Conservation (phyloP, 768 basidiomycete genomes). For the Glaciozyma antarctica region DNA sequence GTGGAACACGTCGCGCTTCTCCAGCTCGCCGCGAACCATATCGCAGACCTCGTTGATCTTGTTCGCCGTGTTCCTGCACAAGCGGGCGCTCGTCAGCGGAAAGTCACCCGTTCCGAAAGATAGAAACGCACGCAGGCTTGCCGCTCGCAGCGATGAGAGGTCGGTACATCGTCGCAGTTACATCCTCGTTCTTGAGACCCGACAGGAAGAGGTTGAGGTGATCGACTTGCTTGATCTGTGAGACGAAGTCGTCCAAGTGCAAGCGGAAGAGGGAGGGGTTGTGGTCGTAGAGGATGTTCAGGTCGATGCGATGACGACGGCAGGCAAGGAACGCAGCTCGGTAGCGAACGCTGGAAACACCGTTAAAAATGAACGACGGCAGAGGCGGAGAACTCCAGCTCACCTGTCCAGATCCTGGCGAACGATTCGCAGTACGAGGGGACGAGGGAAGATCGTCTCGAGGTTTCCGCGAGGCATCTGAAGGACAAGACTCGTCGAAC, state of each 20-base stretch:
- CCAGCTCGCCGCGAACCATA: constrained; percentile 60
- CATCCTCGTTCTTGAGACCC: constrained; percentile 53
- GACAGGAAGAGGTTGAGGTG: constrained; percentile 87
- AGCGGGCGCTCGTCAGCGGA: neutral
- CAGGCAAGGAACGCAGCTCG: constrained; percentile 82
- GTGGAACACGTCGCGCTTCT: constrained; percentile 56
- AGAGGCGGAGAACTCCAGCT: constrained; percentile 36
- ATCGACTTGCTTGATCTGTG: constrained; percentile 81
- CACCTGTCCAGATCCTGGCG: constrained; percentile 64
- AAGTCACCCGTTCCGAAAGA: too few species aligned
- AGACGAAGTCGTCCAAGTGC: constrained; percentile 57
- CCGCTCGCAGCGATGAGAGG: neutral
- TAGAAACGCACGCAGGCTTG: constrained; percentile 1
- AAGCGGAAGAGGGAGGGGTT: constrained; percentile 58
- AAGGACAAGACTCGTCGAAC: constrained; percentile 75
- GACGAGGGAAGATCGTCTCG: constrained; percentile 87
- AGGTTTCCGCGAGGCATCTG: constrained; percentile 98
- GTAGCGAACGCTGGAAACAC: constrained; percentile 54
- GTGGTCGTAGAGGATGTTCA: constrained; percentile 78
- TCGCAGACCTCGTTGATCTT: constrained; percentile 65
- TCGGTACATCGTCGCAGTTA: constrained; percentile 37
- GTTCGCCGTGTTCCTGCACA: constrained; percentile 31
- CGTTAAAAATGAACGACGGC: neutral
- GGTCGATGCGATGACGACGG: constrained; percentile 84
- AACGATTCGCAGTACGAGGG: constrained; percentile 78